Evolutionary conservation across 2,329 filamentous ascomycete species (phyloP), one percentile per base, ranked within the genome.

Genomic region (Sarocladium kiliense): DNA sequence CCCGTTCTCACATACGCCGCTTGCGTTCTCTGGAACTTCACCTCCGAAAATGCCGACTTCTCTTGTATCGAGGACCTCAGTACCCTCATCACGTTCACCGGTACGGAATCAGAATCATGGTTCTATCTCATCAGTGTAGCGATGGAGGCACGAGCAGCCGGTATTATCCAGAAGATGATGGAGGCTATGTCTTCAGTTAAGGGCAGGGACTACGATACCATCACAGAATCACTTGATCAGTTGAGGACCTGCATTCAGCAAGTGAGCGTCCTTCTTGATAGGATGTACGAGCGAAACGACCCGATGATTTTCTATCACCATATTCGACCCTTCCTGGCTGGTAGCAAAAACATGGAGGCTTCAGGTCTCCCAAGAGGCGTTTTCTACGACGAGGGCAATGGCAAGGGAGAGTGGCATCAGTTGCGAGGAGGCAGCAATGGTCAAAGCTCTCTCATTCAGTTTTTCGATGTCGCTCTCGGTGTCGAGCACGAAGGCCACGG

Each of bases 401-500:
- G 84, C 1, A 75, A 76, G 14, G 81, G 85, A 0, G 73, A 80
- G 34, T 96, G 91, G 78, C 78, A 85, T 18, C 86, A 93, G 62
- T 87, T 89, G 56, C 83, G 89, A n/a, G 93, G 93, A 18, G 93
- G 93, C 3, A 95, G 89, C 68, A 97, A 97, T 64, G 93, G 92
- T 0, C 93, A 97, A 70, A 93, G 88, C 69, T 95, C 90, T 1
- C 77, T 96, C 41, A 91, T 97, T 57, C 91, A 97, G 64, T 94
- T 96, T 74, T 91, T 96, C 69, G 93, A 97, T 66, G 80, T 95
- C 14, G 82, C 91, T 0, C 79, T 97, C 0, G 90, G 91, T 2
- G 80, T 97, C 14, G 86, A 95, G 64, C 93, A 97, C 71, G 65
- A 64, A 1, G 70, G 73, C 2, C 70, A 71, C 49, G 74, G 74